Base-by-base conservation (phyloP, 2,329 filamentous ascomycete genomes). In the Periconia sp. region DNA sequence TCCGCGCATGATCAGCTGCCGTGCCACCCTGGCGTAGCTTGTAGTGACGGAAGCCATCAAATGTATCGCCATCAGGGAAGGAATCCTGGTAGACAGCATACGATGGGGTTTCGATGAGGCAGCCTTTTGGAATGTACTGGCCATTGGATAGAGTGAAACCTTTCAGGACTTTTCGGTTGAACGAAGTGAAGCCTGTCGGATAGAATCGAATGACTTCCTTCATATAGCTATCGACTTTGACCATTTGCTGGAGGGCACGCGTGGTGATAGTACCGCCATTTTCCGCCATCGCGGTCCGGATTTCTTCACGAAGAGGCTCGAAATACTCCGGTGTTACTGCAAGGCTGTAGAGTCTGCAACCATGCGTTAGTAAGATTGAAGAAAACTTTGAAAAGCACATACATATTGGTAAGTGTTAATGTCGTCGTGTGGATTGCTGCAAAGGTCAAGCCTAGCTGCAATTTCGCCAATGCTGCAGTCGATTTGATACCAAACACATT, bases 111-210 rank as follows among this genome's bases (percentile, higher is more conserved):
- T 70, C 68, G 30, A 73, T 50, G 7, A 53, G 38, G 17, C 59
- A 56, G 24, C 71, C 71, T 1, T 61, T 46, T 0, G 70, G 70
- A 5, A 73, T 59, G 43, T 73, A 70, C 34, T 81, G 76, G 12
- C 80, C 81, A 56, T 79, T 79, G 31, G 78, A 80, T 2, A 82
- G 75, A 2, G 73, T 73, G 52, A 83, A 72, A 4, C 75, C 69
- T 51, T 75, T 72, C 24, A 78, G 63, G 8, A 80, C 78, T 49
- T 77, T 78, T 45, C 79, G 77, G 17, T 62, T 59, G 61, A 82
- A 81, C 3, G 78, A 73, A 1, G 68, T 61, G 24, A 60, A 32
- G 15, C 48, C 52, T 7, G 48, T 36, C 2, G 63, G 56, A 17
- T 61, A 59, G 13, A 63, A 43, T 22, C 63, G 66, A 6, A 53